phyloP scores from a whole-genome alignment of 345 rosid species.

The Eucalyptus virginea region DNA sequence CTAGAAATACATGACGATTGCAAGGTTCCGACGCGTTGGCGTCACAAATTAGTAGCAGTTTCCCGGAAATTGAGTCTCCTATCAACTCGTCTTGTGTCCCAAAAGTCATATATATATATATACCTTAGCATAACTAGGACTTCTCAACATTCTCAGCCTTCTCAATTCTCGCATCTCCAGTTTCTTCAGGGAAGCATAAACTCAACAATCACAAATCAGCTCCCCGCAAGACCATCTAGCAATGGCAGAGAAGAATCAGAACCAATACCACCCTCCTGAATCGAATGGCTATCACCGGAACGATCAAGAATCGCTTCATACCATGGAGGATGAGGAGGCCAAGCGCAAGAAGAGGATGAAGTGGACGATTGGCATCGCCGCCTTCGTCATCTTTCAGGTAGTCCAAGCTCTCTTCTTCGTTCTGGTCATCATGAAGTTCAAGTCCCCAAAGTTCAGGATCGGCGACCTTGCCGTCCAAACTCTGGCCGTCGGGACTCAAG shows the following conservation, averaged over 20 bases:
- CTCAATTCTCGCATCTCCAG: neutral
- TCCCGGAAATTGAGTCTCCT: neutral
- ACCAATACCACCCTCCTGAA: neutral
- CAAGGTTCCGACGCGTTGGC: neutral
- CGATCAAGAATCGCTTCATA: neutral
- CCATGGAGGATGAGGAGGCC: neutral
- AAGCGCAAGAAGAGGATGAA: conserved; percentile 8
- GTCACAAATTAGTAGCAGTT: neutral
- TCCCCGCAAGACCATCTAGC: neutral
- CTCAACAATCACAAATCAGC: neutral
- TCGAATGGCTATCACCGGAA: neutral
- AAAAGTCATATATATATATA: neutral
- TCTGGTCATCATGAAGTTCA: conserved; percentile 1
- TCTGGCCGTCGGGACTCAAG: neutral
- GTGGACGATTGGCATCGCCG: neutral
- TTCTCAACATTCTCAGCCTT: neutral
- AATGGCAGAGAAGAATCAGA: neutral
- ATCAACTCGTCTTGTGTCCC: neutral
- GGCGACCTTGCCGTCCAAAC: neutral
- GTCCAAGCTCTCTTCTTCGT: conserved; percentile 3
- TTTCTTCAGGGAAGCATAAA: neutral
- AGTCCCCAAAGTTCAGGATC: conserved; percentile 7
- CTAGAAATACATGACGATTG: neutral
- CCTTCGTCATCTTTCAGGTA: conserved; percentile 9
- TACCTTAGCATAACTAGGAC: neutral